Conservation (phyloP, 805 yeast species). For the Cyberlindnera meyerae region DNA sequence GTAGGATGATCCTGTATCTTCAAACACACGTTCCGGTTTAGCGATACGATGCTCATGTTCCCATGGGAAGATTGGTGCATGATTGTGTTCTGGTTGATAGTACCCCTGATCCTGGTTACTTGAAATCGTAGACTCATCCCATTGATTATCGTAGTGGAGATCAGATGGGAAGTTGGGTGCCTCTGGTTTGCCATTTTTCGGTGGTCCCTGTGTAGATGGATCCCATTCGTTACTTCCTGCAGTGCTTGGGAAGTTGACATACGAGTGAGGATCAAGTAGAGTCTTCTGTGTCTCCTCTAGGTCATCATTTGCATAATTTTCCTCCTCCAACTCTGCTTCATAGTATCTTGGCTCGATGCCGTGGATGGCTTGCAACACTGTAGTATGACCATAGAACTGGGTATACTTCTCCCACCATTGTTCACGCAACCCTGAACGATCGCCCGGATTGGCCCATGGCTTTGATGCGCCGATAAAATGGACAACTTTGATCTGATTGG, state of each 20-base stretch:
- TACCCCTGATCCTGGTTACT: background rate
- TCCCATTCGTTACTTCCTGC: slow-evolving; percentile 34
- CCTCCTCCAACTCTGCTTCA: slow-evolving; percentile 1
- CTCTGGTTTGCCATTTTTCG: slow-evolving; percentile 28
- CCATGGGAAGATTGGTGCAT: slow-evolving; percentile 30
- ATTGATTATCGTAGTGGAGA: slow-evolving; percentile 14
- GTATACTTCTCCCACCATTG: slow-evolving; percentile 24
- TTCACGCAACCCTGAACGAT: slow-evolving; percentile 14
- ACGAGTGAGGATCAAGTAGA: slow-evolving; percentile 22
- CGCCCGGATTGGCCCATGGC: slow-evolving; percentile 41
- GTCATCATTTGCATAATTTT: background rate
- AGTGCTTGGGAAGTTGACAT: slow-evolving; percentile 18
- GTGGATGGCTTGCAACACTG: slow-evolving; percentile 17
- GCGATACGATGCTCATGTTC: slow-evolving; percentile 19
- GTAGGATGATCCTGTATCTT: slow-evolving; percentile 5
- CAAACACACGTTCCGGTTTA: slow-evolving; percentile 22
- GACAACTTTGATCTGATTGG: slow-evolving; percentile 38
- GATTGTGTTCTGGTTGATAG: slow-evolving; percentile 6
- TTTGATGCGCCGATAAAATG: slow-evolving; percentile 66
- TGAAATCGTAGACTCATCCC: slow-evolving; percentile 17
- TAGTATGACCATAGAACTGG: slow-evolving; percentile 19
- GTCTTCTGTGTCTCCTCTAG: slow-evolving; percentile 7
- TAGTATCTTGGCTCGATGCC: slow-evolving; percentile 24
- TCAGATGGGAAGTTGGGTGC: slow-evolving; percentile 23
- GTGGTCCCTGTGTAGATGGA: slow-evolving; percentile 40